A percentile compares a stretch with the other conserved stretches of the same genome.
phyloP scores from a whole-genome alignment of 2,329 filamentous ascomycete genomes.

The Xenosphaeropsis pyriputrescens region DNA sequence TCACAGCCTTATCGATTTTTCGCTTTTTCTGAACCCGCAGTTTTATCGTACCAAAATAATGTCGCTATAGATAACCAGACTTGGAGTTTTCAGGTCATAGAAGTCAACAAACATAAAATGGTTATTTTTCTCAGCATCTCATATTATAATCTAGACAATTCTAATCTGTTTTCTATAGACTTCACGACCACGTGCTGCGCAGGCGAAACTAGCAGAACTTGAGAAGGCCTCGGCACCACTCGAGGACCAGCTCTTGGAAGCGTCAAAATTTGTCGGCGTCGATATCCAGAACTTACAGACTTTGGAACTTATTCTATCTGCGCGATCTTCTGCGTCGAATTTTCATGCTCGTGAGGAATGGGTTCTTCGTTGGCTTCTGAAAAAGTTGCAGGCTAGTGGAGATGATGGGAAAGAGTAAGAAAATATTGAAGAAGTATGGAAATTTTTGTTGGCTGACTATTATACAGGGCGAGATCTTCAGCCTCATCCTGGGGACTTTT shows the following conservation, averaged over 20 bases:
- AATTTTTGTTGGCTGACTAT: background rate
- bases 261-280: slow-evolving; percentile 16
- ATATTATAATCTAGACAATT: background rate
- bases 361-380: slow-evolving; percentile 51
- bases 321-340: slow-evolving; percentile 1
- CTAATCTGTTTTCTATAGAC: background rate
- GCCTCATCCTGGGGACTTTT: slow-evolving; percentile 42
- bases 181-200: slow-evolving; percentile 6
- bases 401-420: slow-evolving; percentile 17
- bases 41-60: no score
- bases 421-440: background rate
- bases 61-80: no score
- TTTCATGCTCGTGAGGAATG: slow-evolving; percentile 40
- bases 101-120: no score
- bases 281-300: slow-evolving; percentile 10
- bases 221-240: slow-evolving; percentile 19
- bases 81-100: no score
- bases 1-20: no score
- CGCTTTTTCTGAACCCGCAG: no score
- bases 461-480: slow-evolving; percentile 6
- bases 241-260: slow-evolving; percentile 18
- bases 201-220: slow-evolving; percentile 16
- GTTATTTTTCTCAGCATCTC: no score
- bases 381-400: slow-evolving; percentile 31
- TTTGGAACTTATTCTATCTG: slow-evolving; percentile 3